phyloP scores from a whole-genome alignment of 305 asterid genomes.

The Fraxinus platypoda region DNA sequence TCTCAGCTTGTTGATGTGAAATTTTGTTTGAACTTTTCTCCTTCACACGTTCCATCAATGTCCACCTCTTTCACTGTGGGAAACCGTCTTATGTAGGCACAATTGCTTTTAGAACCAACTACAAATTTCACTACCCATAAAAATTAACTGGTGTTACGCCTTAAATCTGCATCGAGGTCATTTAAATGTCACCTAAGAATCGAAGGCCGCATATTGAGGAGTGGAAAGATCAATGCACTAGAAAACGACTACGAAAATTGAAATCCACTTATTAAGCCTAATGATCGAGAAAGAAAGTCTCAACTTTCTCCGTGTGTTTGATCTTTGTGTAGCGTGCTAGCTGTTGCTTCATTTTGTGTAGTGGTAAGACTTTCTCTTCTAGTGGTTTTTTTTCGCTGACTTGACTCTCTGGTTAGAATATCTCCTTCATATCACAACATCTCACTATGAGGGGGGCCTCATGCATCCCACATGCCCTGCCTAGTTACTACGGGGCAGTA shows the following conservation, averaged over 20 bases:
- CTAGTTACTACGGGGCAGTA: too few relatives aligned
- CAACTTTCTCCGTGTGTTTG: neutral
- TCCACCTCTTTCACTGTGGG: neutral
- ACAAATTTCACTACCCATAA: neutral
- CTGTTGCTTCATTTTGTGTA: too few relatives aligned
- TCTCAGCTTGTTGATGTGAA: neutral
- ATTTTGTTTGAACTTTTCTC: neutral
- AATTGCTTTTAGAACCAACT: neutral
- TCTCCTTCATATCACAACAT: neutral
- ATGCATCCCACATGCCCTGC: too few relatives aligned
- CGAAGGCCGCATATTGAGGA: neutral
- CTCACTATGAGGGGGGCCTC: too few relatives aligned
- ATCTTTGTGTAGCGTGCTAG: neutral
- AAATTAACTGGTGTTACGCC: neutral
- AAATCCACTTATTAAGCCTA: neutral
- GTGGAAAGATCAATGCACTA: neutral
- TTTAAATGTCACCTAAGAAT: neutral
- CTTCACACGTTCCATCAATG: neutral
- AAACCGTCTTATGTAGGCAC: neutral
- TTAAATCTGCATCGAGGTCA: neutral
- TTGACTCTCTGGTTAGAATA: too few relatives aligned
- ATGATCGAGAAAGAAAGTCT: neutral
- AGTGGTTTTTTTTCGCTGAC: neutral
- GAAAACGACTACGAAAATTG: neutral
- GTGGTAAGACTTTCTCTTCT: neutral